Conservation (phyloP, 148 eudicot genomes). For the Vaccinium macrocarpon region DNA sequence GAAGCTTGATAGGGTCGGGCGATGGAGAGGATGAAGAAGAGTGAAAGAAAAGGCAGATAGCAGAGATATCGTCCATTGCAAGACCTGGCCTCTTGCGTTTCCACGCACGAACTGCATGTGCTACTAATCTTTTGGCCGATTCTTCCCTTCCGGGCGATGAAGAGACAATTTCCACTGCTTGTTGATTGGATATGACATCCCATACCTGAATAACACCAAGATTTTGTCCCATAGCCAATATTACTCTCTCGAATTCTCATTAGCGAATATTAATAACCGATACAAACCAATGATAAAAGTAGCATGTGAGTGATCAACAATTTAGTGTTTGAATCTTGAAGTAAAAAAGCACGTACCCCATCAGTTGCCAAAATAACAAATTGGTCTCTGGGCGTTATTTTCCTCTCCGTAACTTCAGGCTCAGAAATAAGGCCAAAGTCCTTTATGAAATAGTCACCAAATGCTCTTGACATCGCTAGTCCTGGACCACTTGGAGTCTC, state of each 20-base stretch:
- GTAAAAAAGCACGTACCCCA: slow-evolving; percentile 47
- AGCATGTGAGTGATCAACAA: not conserved
- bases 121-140: slow-evolving; percentile 68
- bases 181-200: slow-evolving; percentile 79
- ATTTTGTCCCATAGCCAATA: no score
- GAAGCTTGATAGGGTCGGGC: no score
- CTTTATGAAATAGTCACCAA: slow-evolving; percentile 76
- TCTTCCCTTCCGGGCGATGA: slow-evolving; percentile 49
- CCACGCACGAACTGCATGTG: slow-evolving; percentile 63
- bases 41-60: slow-evolving; percentile 68
- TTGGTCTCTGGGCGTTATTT: slow-evolving; percentile 49
- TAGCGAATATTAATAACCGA: not conserved
- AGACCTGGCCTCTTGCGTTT: slow-evolving; percentile 46
- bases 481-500: slow-evolving; percentile 47
- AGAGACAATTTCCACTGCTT: slow-evolving; percentile 67
- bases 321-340: not conserved
- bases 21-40: slow-evolving; percentile 3
- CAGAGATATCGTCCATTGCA: slow-evolving; percentile 76
- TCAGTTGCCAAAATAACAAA: slow-evolving; percentile 78
- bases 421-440: slow-evolving; percentile 75
- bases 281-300: not conserved
- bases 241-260: not conserved
- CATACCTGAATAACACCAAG: slow-evolving; percentile 44
- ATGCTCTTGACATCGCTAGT: slow-evolving; percentile 74
- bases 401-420: slow-evolving; percentile 63